Base-by-base conservation (phyloP, 306 rosid species). In the Lathyrus tuberosus region DNA sequence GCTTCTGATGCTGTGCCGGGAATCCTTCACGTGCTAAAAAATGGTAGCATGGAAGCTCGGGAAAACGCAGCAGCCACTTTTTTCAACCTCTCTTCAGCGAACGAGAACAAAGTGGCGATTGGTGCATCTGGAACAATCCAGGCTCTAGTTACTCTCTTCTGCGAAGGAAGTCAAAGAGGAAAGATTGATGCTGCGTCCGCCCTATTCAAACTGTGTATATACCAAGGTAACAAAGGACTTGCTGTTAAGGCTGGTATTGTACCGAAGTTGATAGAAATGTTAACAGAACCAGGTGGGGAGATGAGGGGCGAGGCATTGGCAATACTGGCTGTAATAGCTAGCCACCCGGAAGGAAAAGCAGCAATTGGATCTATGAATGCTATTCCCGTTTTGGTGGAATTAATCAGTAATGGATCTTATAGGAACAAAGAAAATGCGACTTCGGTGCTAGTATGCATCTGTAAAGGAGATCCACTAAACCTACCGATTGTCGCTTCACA, bases 1-100 rank as follows among this genome's bases (percentile, higher is more conserved):
- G 69, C 85, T 31, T 81, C 86, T 20, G 90, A 82, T 62, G 95
- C 96, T 14, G 84, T 87, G 69, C 86, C 86, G 0, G 95, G 96
- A 46, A 89, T 92, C 28, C 89, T 92, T 54, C 80, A 86, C 37
- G 96, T 84, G 70, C 92, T 92, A 24, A 85, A 84, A 76, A 83
- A 78, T 35, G 97, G 97, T 59, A 84, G 85, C 41, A 92, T 89
- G 97, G 88, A 83, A 78, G 97, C 96, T 2, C 87, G 96, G 43
- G 97, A 92, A 75, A 92, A 92, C 86, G 96, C 97, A 11, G 97
- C 97, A 3, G 97, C 97, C 35, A 86, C 96, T 49, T 84, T 89
- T 73, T 92, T 92, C 82, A 92, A 96, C 81, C 90, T 92, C 30
- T 92, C 97, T 6, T 79, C 69, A 15, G 73, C 79, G 26, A 84